Evolutionary conservation across 805 yeast genomes (phyloP).

Genomic region (Nakazawaea peltata): DNA sequence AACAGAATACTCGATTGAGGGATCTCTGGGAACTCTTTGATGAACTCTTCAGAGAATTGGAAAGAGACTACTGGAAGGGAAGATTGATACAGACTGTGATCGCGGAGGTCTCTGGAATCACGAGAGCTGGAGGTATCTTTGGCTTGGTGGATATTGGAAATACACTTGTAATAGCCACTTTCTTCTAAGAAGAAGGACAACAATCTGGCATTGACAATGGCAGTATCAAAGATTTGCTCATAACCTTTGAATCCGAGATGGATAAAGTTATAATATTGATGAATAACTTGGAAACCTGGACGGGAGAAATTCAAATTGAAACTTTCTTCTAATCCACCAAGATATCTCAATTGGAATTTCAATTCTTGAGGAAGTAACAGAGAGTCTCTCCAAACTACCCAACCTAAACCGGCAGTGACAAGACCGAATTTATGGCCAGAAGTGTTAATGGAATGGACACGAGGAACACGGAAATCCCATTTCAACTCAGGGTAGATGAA

Average conservation of each 20-base stretch:
- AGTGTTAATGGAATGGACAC: slow-evolving; percentile 81
- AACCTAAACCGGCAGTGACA: slow-evolving; percentile 86
- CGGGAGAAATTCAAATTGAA: slow-evolving; percentile 84
- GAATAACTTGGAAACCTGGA: slow-evolving; percentile 86
- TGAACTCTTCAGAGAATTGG: slow-evolving; percentile 55
- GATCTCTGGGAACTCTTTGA: slow-evolving; percentile 59
- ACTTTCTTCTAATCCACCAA: slow-evolving; percentile 86
- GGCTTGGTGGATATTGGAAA: slow-evolving; percentile 64
- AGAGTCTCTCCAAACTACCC: slow-evolving; percentile 78
- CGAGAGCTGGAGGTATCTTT: no score
- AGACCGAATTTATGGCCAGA: slow-evolving; percentile 93
- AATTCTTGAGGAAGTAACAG: slow-evolving; percentile 60
- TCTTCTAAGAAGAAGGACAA: slow-evolving; percentile 54
- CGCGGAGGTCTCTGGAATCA: slow-evolving; percentile 18
- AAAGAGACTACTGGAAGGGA: slow-evolving; percentile 91
- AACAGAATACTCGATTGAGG: slow-evolving; percentile 75
- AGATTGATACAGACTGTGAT: slow-evolving; percentile 46
- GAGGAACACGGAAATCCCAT: slow-evolving; percentile 77
- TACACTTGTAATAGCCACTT: slow-evolving; percentile 58
- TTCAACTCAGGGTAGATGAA: slow-evolving; percentile 64
- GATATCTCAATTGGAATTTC: slow-evolving; percentile 70
- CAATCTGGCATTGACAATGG: slow-evolving; percentile 68
- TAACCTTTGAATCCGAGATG: slow-evolving; percentile 70
- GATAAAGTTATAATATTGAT: slow-evolving; percentile 78
- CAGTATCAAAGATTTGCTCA: slow-evolving; percentile 47